Percentiles rank a stretch among this genome's conserved stretches.
Conservation (phyloP, 2,329 filamentous ascomycete species). For the Chrysoporthe puriensis region DNA sequence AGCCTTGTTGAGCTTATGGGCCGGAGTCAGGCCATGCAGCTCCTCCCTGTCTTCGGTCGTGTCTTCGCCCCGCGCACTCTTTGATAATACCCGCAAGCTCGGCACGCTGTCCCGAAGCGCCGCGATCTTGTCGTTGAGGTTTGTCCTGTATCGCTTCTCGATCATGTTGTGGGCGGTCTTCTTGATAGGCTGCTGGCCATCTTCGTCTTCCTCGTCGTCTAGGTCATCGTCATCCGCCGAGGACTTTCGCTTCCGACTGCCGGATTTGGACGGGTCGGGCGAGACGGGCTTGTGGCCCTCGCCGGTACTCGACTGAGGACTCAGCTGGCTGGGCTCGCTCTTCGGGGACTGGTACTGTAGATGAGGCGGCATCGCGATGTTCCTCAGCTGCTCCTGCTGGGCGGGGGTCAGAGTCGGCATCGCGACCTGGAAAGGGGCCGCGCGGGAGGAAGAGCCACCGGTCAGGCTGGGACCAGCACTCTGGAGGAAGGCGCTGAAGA, state of each 20-base stretch:
- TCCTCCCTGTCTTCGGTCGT: conserved; percentile 77
- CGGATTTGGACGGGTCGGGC: conserved; percentile 58
- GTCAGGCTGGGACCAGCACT: conserved; percentile 34
- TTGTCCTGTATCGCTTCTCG: conserved; percentile 94
- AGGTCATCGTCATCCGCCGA: conserved; percentile 62
- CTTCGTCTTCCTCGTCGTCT: conserved; percentile 63
- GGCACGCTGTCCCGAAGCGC: conserved; percentile 90
- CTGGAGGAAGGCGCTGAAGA: conserved; percentile 30
- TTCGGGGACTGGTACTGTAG: conserved; percentile 63
- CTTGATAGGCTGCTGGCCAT: conserved; percentile 65
- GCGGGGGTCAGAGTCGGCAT: conserved; percentile 56
- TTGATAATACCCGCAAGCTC: conserved; percentile 82
- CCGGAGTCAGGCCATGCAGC: conserved; percentile 78
- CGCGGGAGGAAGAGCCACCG: conserved; percentile 35
- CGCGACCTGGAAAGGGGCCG: conserved; percentile 38
- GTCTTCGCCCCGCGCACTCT: conserved; percentile 70
- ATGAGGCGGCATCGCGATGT: conserved; percentile 67
- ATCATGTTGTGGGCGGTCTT: conserved; percentile 99
- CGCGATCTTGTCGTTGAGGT: conserved; percentile 96
- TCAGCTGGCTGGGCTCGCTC: conserved; percentile 61
- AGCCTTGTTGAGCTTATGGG: conserved; percentile 97
- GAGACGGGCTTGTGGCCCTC: conserved; percentile 58
- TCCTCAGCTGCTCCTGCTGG: conserved; percentile 63
- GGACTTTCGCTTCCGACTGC: conserved; percentile 70
- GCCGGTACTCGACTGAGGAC: conserved; percentile 58